Evolutionary conservation across 116 monocot genomes (phyloP), one percentile per base, ranked within the genome.

Genomic region (Iris pallida): DNA sequence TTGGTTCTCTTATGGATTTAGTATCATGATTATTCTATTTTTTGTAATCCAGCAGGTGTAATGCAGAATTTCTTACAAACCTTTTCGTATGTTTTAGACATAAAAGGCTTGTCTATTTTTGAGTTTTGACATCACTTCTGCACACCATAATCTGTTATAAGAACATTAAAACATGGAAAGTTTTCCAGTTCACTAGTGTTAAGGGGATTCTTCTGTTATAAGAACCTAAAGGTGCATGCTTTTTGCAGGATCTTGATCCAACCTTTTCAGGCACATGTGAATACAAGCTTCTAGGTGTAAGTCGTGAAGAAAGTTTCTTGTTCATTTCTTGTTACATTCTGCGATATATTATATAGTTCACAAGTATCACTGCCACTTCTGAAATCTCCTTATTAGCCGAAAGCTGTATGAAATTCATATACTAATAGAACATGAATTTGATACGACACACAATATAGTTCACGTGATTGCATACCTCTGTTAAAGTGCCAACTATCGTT

Each of bases 251-350:
- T 53, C 76, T 94, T 48, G 94, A 94, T 11, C 90, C 90, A 8
- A 81, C 90, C 49, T 94, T 94, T 76, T 87, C 90, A 15, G 87
- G 90, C 57, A 87, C 94, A 71, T 80, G 90, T 16, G 94, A 94
- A 63, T 85, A 79, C 76, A 90, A 82, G 59, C 87, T 94, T 76
- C 78, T 94, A 60, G 47, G 87, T 74, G 94, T 94, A 79, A 83
- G 88, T 73, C 61, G 17, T 67, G 16, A 52, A 45, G 7, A 14
- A 51, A 20, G 20, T 45, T 18, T 64, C 8, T 4, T 64, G 15
- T 7, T 64, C 44, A 17, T 47, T 16, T 47, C 46, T 8, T 64
- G 47, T 3, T 17, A 17, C 18, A 17, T n/a, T 18, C 8, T 58
- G 58, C 58, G 16, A 5, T 16, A 45, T 47, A 68, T 51, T 53